Evolutionary conservation across 805 yeast genomes (phyloP), one percentile per base, ranked within the genome.

Genomic region (Wickerhamiella musiphila): DNA sequence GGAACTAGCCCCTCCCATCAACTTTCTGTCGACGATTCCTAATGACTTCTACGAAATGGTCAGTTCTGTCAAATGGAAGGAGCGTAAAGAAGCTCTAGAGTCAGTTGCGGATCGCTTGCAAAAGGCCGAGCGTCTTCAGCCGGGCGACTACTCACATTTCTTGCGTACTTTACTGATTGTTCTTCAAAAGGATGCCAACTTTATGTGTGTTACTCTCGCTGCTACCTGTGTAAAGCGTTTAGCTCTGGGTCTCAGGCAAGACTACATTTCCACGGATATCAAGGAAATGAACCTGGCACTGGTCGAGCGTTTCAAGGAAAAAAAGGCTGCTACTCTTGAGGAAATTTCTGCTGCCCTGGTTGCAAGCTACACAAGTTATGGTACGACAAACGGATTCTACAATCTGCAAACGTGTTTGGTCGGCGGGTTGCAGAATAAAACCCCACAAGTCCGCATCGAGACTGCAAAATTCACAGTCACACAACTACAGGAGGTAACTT

Each of bases 291-390:
- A 81, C 17, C 53, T 56, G 2, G 73, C 90, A 0, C 52, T 78
- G 35, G 53, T 90, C 26, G 94, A 82, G 42, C 65, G 95, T 44
- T 68, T 79, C 10, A 84, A 82, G 48, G 98, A 90, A 51, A 83
- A 78, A 58, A 86, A 86, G 47, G 73, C 68, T 17, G 58, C 74
- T 3, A 90, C 82, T 0, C 58, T 77, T 2, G 83, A 74, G 16
- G 76, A 90, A 0, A 58, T 86, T n/a, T 59, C 62, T 13, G 54
- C 51, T 17, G 74, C 86, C 1, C 57, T 84, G 32, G 78, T 74
- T 50, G 66, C 77, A 69, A n/a, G n/a, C n/a, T n/a, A n/a, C n/a
- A n/a, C n/a, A n/a, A n/a, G n/a, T n/a, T n/a, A n/a, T n/a, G 23
- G 55, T 78, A 15, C 51, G 78, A 24, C 78, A 73, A 14, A 74